These are phyloP conservation scores for Trichophyton verrucosum DNA, from an alignment of 2,329 filamentous ascomycete genomes.

Conservation along the genomic window DNA sequence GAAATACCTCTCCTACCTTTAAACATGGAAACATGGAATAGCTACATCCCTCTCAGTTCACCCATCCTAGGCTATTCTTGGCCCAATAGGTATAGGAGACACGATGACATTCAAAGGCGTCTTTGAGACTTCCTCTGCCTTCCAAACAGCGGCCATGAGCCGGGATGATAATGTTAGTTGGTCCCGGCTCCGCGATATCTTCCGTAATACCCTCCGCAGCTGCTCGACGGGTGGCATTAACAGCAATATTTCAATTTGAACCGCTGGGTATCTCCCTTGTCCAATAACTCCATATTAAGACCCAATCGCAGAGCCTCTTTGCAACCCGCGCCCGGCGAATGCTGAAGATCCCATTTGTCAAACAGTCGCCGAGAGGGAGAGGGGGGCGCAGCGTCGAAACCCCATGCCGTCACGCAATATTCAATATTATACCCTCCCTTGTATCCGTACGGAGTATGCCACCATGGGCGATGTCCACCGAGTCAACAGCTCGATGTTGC, in stretches of 20 bases:
- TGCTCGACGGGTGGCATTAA: background rate
- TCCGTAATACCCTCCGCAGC: background rate
- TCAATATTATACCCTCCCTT: background rate
- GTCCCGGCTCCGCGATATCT: conserved; percentile 4
- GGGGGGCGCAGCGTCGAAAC: background rate
- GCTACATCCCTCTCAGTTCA: background rate
- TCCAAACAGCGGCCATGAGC: background rate
- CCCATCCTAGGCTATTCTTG: background rate
- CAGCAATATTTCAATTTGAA: background rate
- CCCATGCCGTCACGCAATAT: background rate
- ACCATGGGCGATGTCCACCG: background rate
- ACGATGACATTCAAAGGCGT: background rate
- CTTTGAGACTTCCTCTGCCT: background rate
- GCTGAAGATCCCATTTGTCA: background rate
- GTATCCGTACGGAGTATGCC: background rate
- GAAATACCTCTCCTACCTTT: too few species aligned
- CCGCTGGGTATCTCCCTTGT: background rate
- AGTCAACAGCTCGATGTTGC: too few species aligned
- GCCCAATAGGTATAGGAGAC: background rate
- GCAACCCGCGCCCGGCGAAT: background rate
- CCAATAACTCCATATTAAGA: background rate
- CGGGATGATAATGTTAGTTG: conserved; percentile 4
- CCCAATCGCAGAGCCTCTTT: background rate
- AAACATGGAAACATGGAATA: too few species aligned
- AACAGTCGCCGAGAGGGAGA: background rate